Conservation (phyloP, 148 eudicot genomes). For the Salicornia ramosissima region DNA sequence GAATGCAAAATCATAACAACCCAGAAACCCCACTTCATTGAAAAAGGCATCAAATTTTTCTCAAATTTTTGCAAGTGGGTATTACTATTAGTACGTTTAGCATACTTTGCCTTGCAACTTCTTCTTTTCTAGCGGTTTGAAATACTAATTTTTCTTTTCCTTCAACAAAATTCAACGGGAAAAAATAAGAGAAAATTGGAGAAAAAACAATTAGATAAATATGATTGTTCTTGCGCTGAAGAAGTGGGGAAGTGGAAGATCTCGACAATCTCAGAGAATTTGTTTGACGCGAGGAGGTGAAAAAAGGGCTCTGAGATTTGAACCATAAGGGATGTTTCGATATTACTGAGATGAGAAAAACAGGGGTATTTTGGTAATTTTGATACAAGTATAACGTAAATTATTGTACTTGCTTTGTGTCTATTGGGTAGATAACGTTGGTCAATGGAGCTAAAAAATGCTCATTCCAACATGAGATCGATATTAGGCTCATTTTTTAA, state of each 20-base stretch:
- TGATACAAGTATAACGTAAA: not conserved
- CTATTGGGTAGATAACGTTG: not conserved
- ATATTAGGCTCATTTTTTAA: not conserved
- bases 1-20: not conserved
- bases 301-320: slow-evolving; percentile 19
- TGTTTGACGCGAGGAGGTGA: too few relatives aligned
- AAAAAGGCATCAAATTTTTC: not conserved
- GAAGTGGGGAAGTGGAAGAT: slow-evolving; percentile 17
- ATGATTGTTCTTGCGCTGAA: not conserved
- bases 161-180: not conserved
- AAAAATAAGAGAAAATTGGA: not conserved
- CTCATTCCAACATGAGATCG: not conserved
- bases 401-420: not conserved
- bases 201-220: not conserved
- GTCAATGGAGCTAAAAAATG: not conserved
- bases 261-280: slow-evolving; percentile 5
- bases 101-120: slow-evolving; percentile 18
- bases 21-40: slow-evolving; percentile 9
- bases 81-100: slow-evolving; percentile 8
- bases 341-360: not conserved
- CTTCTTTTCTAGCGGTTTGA: not conserved
- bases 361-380: not conserved
- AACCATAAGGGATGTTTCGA: not conserved
- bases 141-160: not conserved
- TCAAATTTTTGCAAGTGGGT: slow-evolving; percentile 1